Percentiles rank a stretch among this genome's conserved stretches.
phyloP scores from a whole-genome alignment of 2,329 filamentous ascomycete genomes.

The Xenosphaeropsis pyriputrescens region DNA sequence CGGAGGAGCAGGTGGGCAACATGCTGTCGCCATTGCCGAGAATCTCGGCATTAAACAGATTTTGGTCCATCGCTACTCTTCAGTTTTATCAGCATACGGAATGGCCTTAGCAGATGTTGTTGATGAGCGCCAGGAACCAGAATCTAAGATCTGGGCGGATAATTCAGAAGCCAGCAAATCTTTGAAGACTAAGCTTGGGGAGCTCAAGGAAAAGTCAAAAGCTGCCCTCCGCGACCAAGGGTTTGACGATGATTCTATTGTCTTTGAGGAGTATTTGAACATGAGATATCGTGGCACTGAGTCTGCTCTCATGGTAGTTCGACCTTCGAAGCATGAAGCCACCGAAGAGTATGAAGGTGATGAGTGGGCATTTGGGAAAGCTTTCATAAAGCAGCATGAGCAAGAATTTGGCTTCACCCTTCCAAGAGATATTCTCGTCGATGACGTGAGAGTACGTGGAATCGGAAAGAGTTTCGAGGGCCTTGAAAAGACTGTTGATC shows the following conservation, averaged over 20 bases:
- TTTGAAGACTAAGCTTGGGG: conserved; percentile 60
- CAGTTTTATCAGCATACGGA: conserved; percentile 78
- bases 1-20: conserved; percentile 81
- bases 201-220: conserved; percentile 63
- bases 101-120: conserved; percentile 92
- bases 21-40: conserved; percentile 81
- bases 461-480: conserved; percentile 81
- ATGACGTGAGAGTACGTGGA: conserved; percentile 76
- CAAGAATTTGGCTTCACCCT: conserved; percentile 91
- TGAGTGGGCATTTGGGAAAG: conserved; percentile 71
- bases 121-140: conserved; percentile 74
- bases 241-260: conserved; percentile 58
- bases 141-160: conserved; percentile 47
- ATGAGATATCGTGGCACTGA: conserved; percentile 87
- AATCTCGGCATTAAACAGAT: conserved; percentile 76
- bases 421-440: conserved; percentile 71
- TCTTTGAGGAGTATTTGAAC: conserved; percentile 86
- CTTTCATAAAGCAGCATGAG: conserved; percentile 75
- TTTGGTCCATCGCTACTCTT: conserved; percentile 75
- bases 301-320: conserved; percentile 79
- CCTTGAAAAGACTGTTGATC: conserved; percentile 67
- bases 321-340: conserved; percentile 48
- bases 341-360: conserved; percentile 42
- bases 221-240: conserved; percentile 60
- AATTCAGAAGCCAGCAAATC: conserved; percentile 40